These are phyloP conservation scores for Amanita rubescens DNA, from an alignment of 768 basidiomycete genomes.

Conservation along the genomic window DNA sequence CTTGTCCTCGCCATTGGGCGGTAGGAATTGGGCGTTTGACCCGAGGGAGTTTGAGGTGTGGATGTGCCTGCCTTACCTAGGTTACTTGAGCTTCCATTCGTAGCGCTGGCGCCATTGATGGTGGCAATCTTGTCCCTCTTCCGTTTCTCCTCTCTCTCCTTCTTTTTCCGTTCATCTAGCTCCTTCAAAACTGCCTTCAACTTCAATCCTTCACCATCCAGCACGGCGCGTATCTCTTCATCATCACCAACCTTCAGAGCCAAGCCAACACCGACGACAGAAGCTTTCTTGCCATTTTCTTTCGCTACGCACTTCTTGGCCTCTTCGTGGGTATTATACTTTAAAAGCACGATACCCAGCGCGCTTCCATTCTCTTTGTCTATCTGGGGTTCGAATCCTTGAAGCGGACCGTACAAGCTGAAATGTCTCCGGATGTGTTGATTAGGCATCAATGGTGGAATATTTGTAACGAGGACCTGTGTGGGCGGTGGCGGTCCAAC, in stretches of 20 bases:
- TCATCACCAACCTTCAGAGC: constrained; percentile 26
- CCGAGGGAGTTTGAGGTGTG: constrained; percentile 11
- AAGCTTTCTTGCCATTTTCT: constrained; percentile 58
- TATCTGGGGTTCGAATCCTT: constrained; percentile 68
- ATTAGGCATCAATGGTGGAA: constrained; percentile 67
- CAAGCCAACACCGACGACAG: constrained; percentile 28
- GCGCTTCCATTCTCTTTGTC: constrained; percentile 75
- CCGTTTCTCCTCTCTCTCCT: constrained; percentile 38
- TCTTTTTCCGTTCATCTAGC: constrained; percentile 48
- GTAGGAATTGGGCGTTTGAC: constrained; percentile 8
- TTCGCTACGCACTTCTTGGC: constrained; percentile 59
- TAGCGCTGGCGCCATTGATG: background rate
- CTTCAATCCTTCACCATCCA: constrained; percentile 69
- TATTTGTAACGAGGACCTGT: constrained; percentile 61
- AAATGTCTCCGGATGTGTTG: constrained; percentile 62
- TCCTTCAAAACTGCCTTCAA: constrained; percentile 61
- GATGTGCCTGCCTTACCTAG: constrained; percentile 9
- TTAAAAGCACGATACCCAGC: constrained; percentile 76
- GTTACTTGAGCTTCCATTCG: constrained; percentile 10
- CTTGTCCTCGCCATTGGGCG: constrained; percentile 7
- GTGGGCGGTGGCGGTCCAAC: constrained; percentile 66
- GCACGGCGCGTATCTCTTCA: constrained; percentile 64
- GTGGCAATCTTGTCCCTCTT: constrained; percentile 19
- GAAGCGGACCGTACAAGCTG: constrained; percentile 49
- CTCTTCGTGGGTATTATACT: constrained; percentile 56